Evolutionary conservation across 2,329 filamentous ascomycete genomes (phyloP), one percentile per base, ranked within the genome.

Genomic region (Trematosphaeria pertusa): DNA sequence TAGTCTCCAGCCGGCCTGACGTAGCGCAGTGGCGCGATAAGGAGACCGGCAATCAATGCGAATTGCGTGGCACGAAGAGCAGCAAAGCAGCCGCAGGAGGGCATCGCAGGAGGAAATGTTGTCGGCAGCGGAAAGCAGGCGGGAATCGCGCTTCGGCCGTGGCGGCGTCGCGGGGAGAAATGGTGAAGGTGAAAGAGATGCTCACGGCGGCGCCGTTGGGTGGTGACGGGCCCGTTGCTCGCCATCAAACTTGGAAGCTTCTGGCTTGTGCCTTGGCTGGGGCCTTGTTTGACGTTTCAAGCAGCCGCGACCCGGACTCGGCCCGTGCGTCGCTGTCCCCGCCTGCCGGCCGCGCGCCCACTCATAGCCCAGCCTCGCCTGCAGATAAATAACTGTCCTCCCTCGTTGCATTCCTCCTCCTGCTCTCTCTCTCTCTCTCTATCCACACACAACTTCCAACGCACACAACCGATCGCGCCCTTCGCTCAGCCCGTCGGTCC

Each of bases 391-490:
- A 33, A 28, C 37, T 19, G 8, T 28, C 4, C 8, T 14, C 36
- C 37, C 32, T 19, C n/a, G n/a, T n/a, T n/a, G n/a, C n/a, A n/a
- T n/a, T 17, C 31, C 31, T 34, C 31, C 11, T 34, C 7, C 31
- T 14, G 7, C 31, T 34, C 31, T 34, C 8, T 12, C 31, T 34
- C 31, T 14, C 11, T 7, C 48, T 39, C 42, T 48, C 32, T 52
- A 30, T 34, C 32, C 14, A 6, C 33, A 37, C 22, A 19, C 22
- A 14, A 38, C 36, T 38, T 10, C 36, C n/a, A n/a, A 24, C 20
- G 7, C 19, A 11, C 20, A 6, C n/a, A 12, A 4, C 22, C 15
- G 12, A 11, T 8, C 34, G 5, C 34, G 34, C 6, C 19, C n/a
- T n/a, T n/a, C n/a, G n/a, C n/a, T n/a, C n/a, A n/a, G n/a, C n/a